These are phyloP conservation scores for Protomyces pachydermus DNA, from an alignment of 1,139 yeast genomes.

Conservation along the genomic window DNA sequence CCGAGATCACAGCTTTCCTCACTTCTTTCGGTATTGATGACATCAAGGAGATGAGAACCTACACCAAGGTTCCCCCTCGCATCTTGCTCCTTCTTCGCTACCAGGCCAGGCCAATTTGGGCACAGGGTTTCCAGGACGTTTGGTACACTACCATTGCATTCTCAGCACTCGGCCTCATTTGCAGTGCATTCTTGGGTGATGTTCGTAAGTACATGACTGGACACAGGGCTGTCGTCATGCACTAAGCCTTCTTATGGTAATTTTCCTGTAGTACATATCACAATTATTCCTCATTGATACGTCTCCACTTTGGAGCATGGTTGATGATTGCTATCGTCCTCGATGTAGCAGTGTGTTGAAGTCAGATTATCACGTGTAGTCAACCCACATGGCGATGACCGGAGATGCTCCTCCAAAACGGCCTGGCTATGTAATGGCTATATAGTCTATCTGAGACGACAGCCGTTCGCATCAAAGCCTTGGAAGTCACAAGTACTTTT, in stretches of 20 bases:
- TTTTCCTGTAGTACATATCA: background rate
- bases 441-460: no score
- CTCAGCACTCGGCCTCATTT: slow-evolving; percentile 21
- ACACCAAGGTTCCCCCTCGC: background rate
- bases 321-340: no score
- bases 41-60: background rate
- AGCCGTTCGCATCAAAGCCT: background rate
- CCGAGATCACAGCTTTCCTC: slow-evolving; percentile 1
- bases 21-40: slow-evolving; percentile 4
- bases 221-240: slow-evolving; percentile 17
- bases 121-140: slow-evolving; percentile 14
- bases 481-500: slow-evolving; percentile 14
- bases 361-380: no score
- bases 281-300: no score
- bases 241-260: background rate
- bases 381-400: no score
- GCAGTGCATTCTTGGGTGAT: slow-evolving; percentile 21
- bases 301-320: no score
- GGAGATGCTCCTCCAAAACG: no score
- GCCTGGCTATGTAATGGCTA: no score
- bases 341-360: no score
- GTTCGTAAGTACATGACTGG: slow-evolving; percentile 26
- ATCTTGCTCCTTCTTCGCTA: background rate
- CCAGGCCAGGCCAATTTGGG: slow-evolving; percentile 20
- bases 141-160: slow-evolving; percentile 25